Evolutionary conservation across 2,329 filamentous ascomycete genomes (phyloP), one percentile per base, ranked within the genome.

Genomic region (Aschersonia sp.): DNA sequence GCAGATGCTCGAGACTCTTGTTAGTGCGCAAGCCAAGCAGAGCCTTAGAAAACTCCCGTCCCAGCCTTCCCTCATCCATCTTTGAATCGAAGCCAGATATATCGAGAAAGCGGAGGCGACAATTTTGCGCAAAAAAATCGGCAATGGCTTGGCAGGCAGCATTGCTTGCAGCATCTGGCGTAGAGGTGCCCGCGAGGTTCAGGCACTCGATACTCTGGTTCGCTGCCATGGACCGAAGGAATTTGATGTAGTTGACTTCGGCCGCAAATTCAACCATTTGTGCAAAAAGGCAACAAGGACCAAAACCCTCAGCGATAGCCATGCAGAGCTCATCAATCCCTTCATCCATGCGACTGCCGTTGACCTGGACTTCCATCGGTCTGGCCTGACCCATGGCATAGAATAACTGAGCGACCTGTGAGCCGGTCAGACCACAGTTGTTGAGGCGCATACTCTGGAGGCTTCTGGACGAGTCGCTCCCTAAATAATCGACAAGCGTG

Each of bases 231-330:
- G 74, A 72, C 12, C 59, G 62, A 50, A 78, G 58, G 4, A 79
- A 65, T 47, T 66, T 67, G 48, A 74, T 65, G 53, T 74, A 79
- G 54, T 68, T 75, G 7, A 58, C 57, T 55, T 78, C 75, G 40
- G 70, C 60, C 28, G 65, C 62, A 53, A 78, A 77, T 51, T 78
- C 73, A n/a, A 77, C 63, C 74, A 78, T 77, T 52, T 77, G 71
- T 51, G 77, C 59, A 52, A 73, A 71, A 29, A 78, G 60, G 30
- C 67, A 70, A 51, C 65, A 70, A 0, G 74, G 74, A 1, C 72
- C 71, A 51, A 69, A 67, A 10, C 69, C 70, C 47, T 63, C 60
- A 1, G 65, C 61, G 30, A 79, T 68, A 5, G 72, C 68, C 28
- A 65, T 62, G 29, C 71, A 72, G 48, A 78, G 60, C 46, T 73